These are phyloP conservation scores for Magnaporthales sp. DNA, from an alignment of 2,329 filamentous ascomycete genomes.

Conservation along the genomic window DNA sequence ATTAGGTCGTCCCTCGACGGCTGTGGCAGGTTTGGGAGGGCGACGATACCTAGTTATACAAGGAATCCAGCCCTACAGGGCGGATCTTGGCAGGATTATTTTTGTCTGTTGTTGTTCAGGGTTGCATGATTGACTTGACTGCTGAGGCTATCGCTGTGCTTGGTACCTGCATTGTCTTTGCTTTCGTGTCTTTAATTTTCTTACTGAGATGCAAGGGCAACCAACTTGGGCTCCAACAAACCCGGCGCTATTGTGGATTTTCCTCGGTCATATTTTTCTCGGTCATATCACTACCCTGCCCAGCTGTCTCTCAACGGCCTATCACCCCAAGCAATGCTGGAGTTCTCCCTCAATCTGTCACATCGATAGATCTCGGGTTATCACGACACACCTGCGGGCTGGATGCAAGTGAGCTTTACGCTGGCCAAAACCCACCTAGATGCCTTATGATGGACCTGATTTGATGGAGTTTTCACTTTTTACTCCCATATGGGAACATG, in stretches of 20 bases:
- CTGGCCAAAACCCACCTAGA: background rate
- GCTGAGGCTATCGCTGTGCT: too few relatives aligned
- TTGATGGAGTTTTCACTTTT: background rate
- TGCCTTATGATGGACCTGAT: background rate
- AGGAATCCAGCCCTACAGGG: background rate
- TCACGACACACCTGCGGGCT: background rate
- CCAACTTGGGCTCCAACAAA: background rate
- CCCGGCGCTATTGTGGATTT: background rate
- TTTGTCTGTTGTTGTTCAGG: background rate
- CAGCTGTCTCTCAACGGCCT: background rate
- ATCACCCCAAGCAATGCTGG: background rate
- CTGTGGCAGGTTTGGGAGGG: too few relatives aligned
- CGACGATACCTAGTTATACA: background rate
- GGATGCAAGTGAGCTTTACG: background rate
- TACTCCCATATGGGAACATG: background rate
- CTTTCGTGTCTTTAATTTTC: background rate
- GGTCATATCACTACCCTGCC: background rate
- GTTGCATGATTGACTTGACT: background rate
- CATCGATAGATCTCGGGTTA: background rate
- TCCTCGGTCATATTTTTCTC: background rate
- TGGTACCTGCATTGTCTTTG: background rate
- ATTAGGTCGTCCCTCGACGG: background rate
- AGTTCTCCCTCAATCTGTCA: background rate
- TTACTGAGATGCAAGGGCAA: background rate
- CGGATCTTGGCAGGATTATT: background rate